These are phyloP conservation scores for Chimonanthus salicifolius DNA, from an alignment of 164 flowering plant species.

Conservation along the genomic window DNA sequence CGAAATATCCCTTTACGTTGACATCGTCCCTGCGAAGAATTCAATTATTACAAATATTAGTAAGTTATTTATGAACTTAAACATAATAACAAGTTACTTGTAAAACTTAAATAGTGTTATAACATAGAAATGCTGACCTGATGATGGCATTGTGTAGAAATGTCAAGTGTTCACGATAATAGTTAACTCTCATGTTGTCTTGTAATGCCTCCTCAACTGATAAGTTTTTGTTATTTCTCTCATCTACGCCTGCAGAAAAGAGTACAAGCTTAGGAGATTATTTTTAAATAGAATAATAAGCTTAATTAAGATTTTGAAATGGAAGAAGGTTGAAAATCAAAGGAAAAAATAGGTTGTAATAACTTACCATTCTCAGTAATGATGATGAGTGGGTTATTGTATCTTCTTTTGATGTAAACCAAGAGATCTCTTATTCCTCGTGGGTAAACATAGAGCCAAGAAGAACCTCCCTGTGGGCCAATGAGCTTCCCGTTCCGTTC, in stretches of 20 bases:
- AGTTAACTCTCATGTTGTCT: conserved; percentile 3
- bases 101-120: too few relatives aligned
- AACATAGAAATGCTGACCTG: background rate
- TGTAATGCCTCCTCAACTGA: conserved; percentile 1
- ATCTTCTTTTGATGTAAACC: conserved; percentile 31
- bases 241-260: background rate
- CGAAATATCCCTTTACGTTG: background rate
- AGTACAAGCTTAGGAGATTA: background rate
- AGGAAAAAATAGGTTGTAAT: background rate
- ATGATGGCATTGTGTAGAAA: conserved; percentile 9
- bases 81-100: too few relatives aligned
- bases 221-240: background rate
- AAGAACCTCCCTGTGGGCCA: conserved; percentile 2
- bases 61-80: too few relatives aligned
- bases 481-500: background rate
- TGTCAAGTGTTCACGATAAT: background rate
- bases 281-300: too few relatives aligned
- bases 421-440: conserved; percentile 35
- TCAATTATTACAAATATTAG: too few relatives aligned
- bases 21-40: background rate
- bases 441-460: conserved; percentile 41
- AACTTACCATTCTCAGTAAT: conserved; percentile 56
- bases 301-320: too few relatives aligned
- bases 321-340: background rate
- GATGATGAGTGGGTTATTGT: conserved; percentile 35